Percentiles rank a stretch among this genome's conserved stretches.
These are phyloP conservation scores for Mycena kentingensis DNA, from an alignment of 768 basidiomycete genomes.

Conservation along the genomic window DNA sequence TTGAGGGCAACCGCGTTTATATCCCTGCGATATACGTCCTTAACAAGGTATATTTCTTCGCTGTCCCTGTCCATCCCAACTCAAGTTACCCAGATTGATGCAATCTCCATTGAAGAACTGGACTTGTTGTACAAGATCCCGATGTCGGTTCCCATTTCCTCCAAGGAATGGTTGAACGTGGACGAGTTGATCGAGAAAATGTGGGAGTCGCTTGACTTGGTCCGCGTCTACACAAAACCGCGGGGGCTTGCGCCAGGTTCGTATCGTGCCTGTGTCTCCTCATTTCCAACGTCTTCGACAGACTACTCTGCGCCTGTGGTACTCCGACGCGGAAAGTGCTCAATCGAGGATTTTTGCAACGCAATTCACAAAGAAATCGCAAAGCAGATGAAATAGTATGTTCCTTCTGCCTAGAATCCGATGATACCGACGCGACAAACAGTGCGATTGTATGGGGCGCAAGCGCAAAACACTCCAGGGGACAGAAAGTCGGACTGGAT, in stretches of 20 bases:
- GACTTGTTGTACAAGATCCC: constrained; percentile 96
- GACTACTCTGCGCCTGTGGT: constrained; percentile 94
- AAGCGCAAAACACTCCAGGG: constrained; percentile 95
- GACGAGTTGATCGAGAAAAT: constrained; percentile 92
- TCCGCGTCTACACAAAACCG: constrained; percentile 96
- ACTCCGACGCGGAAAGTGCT: constrained; percentile 60
- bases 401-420: constrained; percentile 7
- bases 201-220: constrained; percentile 92
- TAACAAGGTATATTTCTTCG: constrained; percentile 63
- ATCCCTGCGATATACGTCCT: constrained; percentile 90
- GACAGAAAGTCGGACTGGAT: constrained; percentile 92
- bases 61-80: constrained; percentile 7
- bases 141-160: constrained; percentile 91
- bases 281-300: background rate
- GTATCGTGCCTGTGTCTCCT: background rate
- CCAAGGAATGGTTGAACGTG: constrained; percentile 92
- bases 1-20: constrained; percentile 97
- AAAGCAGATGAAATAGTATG: constrained; percentile 96
- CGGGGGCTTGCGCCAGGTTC: constrained; percentile 71
- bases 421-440: constrained; percentile 5
- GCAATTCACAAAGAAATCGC: constrained; percentile 96
- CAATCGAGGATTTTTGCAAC: constrained; percentile 89
- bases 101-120: constrained; percentile 96
- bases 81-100: constrained; percentile 71
- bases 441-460: constrained; percentile 95